Evolutionary conservation across 2,329 filamentous ascomycete genomes (phyloP).

Genomic region (Xylariales sp.): DNA sequence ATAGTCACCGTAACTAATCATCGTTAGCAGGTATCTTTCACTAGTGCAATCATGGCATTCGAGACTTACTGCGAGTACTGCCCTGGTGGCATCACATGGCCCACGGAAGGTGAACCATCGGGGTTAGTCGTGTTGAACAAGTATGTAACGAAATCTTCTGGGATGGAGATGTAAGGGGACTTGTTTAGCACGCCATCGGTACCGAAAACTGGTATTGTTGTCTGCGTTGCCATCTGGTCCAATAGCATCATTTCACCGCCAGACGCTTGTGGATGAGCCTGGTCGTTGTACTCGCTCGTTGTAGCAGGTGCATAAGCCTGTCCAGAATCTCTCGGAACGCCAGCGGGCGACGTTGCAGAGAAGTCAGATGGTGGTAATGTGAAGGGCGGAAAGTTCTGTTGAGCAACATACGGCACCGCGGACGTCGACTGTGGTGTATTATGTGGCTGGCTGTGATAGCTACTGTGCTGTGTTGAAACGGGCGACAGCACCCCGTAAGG

Average conservation of each 20-base stretch:
- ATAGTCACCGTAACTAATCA: slow-evolving; percentile 47
- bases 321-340: slow-evolving; percentile 29
- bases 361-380: slow-evolving; percentile 59
- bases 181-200: slow-evolving; percentile 73
- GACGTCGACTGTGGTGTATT: slow-evolving; percentile 40
- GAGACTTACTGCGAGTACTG: slow-evolving; percentile 44
- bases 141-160: slow-evolving; percentile 83
- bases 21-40: slow-evolving; percentile 18
- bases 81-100: slow-evolving; percentile 43
- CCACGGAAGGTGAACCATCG: slow-evolving; percentile 46
- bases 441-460: slow-evolving; percentile 41
- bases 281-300: slow-evolving; percentile 42
- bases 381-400: slow-evolving; percentile 60
- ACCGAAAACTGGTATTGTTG: slow-evolving; percentile 82
- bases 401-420: slow-evolving; percentile 46
- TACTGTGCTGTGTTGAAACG: slow-evolving; percentile 41
- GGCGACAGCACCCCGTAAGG: slow-evolving; percentile 50
- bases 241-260: slow-evolving; percentile 56
- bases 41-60: background rate
- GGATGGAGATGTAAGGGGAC: slow-evolving; percentile 77
- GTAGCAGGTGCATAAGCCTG: slow-evolving; percentile 34
- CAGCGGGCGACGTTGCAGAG: slow-evolving; percentile 32
- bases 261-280: slow-evolving; percentile 35
- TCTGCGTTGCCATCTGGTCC: slow-evolving; percentile 58
- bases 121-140: slow-evolving; percentile 68